phyloP scores from a whole-genome alignment of 345 rosid species.

The Eucalyptus regnans region DNA sequence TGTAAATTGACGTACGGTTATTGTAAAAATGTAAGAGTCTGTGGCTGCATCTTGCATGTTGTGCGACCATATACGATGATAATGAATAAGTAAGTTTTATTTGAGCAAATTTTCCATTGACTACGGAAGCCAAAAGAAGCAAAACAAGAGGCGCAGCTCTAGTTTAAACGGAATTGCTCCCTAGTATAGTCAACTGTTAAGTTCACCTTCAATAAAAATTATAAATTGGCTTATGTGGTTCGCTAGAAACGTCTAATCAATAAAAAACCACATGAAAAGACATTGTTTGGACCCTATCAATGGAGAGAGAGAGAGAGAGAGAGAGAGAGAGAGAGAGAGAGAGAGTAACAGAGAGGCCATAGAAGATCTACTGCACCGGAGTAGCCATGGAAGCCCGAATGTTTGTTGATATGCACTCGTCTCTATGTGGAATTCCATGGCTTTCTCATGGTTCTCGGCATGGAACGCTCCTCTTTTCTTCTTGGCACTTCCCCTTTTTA shows the following conservation, averaged over 20 bases:
- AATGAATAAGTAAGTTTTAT: neutral
- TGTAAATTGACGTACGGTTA: neutral
- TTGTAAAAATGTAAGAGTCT: neutral
- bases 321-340: too few relatives aligned
- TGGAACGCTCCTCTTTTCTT: neutral
- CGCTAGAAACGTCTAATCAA: too few relatives aligned
- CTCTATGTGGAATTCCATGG: neutral
- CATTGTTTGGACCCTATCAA: too few relatives aligned
- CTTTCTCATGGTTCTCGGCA: neutral
- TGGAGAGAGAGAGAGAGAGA: too few relatives aligned
- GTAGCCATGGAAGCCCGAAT: too few relatives aligned
- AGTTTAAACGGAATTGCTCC: neutral
- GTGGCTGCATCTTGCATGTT: neutral
- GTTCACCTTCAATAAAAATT: neutral
- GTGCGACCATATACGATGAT: neutral
- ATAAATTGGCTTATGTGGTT: too few relatives aligned
- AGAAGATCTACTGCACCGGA: too few relatives aligned
- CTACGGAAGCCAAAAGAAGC: neutral
- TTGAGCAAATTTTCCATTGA: neutral
- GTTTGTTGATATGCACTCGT: neutral
- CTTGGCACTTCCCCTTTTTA: neutral
- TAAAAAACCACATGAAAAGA: too few relatives aligned
- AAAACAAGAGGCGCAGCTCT: neutral
- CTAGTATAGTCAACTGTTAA: neutral
- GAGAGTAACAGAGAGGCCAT: too few relatives aligned